Base-by-base conservation (phyloP, 345 rosid species). In the Eucalyptus tenuipes region DNA sequence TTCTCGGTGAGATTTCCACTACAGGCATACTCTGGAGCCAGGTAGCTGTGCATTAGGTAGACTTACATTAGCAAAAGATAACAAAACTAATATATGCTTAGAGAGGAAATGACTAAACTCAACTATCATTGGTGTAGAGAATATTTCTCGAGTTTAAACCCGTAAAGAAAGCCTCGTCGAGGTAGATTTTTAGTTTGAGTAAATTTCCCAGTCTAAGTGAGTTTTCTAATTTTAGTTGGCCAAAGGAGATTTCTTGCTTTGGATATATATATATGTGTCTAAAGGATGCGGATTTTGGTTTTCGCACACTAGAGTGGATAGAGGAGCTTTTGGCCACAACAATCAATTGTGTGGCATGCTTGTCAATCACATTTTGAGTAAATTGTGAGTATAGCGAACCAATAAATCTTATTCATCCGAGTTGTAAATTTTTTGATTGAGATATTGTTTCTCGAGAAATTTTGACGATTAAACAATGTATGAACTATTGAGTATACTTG, bases 1-100 rank as follows among this genome's bases (percentile, higher is more conserved):
- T 97, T 97, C 64, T 94, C 97, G 13, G 97, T 93, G 55, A 97
- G 94, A 92, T 95, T 95, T 33, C 99, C 99, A 20, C 95, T 94
- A 50, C 95, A 91, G 27, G 95, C 96, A 93, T 97, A 97, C 88
- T 96, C 99, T 6, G 99, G 99, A 86, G 97, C 99, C 92, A 97
- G 64, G 94, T 97, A 97, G 86, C 99, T 95, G 93, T 94, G 93
- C 90, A 91, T 49, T 45, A 4, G 81, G 20, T 40, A 75, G 29
- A 20, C 82, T 75, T 20, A 37, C 5, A 75, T 75, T 25, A 52
- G 42, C 40, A 37, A 20, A 42, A 17, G 22, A 84, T 44, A 33
- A 27, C 25, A 92, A 20, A 55, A 85, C 64, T 42, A 25, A 66
- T 44, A 64, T n/a, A 80, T 16, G 11, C 18, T 61, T 17, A 55